Evolutionary conservation across 768 basidiomycete genomes (phyloP), one percentile per base, ranked within the genome.

Genomic region (Nevesoporus exiguus): DNA sequence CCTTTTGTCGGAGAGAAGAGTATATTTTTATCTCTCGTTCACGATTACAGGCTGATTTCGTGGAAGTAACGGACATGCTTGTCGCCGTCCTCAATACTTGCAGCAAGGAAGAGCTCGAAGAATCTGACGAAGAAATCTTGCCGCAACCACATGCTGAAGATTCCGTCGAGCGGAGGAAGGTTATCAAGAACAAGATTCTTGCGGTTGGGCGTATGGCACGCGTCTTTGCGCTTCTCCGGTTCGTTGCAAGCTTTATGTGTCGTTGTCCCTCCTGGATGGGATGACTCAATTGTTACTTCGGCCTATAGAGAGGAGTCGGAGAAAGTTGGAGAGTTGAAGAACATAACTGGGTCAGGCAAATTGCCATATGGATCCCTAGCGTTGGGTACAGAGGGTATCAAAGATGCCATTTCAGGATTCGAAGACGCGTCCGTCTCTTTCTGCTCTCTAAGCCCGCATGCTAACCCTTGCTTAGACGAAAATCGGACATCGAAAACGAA

Each of bases 1-100:
- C 97, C 97, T 1, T 98, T 98, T 66, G 97, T 99, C 7, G 97
- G 95, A 58, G 90, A 95, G 72, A 98, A 99, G 75, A 98, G 96
- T 93, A 83, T 46, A 49, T 36, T 34, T 2, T 14, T 0, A 8
- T 8, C 37, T 44, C 17, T 25, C 22, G 7, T 45, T 39, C 5
- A 6, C 5, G 41, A 31, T 25, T 7, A 0, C 27, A 19, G 10
- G 27, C n/a, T 67, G 47, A 68, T 21, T 11, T 49, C 5, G 19
- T 45, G 31, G 45, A 13, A 98, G 96, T 99, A 73, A 95, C 93
- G 57, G 97, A 99, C 69, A 98, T 98, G 96, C 78, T 99, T 55
- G 93, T 97, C 25, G 93, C 95, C 3, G 92, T 99, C 43, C 81
- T 99, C 22, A 92, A 94, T 66, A 93, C 93, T 15, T 98, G 95